Evolutionary conservation across 1,139 yeast genomes (phyloP), one percentile per base, ranked within the genome.

Genomic region (Blastobotrys buckinghamii): DNA sequence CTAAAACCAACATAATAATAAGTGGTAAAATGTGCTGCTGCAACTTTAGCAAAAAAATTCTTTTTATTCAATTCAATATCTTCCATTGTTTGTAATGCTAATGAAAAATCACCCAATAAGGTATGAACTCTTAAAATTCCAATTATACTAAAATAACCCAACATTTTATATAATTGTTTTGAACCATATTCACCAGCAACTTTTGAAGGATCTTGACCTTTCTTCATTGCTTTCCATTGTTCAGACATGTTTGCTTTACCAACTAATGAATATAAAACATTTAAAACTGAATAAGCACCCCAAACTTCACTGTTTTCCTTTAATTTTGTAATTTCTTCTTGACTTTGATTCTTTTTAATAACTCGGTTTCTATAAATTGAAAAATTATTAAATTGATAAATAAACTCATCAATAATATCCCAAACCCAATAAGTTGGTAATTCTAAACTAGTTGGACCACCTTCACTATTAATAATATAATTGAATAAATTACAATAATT

Each of bases 341-440:
- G 38, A 48, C 57, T 56, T 40, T 61, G 60, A 43, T 62, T 62
- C 53, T 63, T 65, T 52, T 65, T 59, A 47, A 68, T 61, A 48
- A 64, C 62, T 46, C 72, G 68, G 44, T 70, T 63, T 52, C 74
- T 67, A 64, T 68, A 73, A 47, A 68, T 61, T 48, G 74, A 66
- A 53, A 72, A 74, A 54, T 69, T 64, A 58, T 73, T 73, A 65
- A 71, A 74, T 59, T 74, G 78, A 57, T 74, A 74, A 56, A 74
- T 73, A 60, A 74, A 74, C 61, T 74, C 78, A 53, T 74, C 78
- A 54, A 74, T 67, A 52, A 74, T 72, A 50, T 74, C 78, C 78
- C 78, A 74, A 30, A 72, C 65, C 78, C 78, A 74, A 57, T 70
- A 66, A 52, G 65, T 67, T 44, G 78, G 78, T 43, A 74, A 59